Evolutionary conservation across 2,329 filamentous ascomycete species (phyloP).

Genomic region (Zymoseptoria passerinii): DNA sequence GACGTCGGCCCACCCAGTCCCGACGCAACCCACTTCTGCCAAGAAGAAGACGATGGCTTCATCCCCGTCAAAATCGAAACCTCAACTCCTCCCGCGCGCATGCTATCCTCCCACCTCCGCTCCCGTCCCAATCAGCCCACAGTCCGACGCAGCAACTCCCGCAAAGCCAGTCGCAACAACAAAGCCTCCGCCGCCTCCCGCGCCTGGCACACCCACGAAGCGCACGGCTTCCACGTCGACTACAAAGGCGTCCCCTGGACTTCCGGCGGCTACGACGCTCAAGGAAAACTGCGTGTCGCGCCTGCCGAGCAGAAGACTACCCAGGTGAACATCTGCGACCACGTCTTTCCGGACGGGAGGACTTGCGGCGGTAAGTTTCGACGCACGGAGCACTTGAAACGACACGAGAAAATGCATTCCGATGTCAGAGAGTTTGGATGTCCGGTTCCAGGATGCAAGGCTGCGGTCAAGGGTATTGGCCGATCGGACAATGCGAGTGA

Average conservation of each 20-base stretch:
- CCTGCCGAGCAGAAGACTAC: slow-evolving; percentile 7
- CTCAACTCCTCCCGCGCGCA: neutral
- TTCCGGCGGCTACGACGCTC: neutral
- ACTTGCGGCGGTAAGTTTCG: slow-evolving; percentile 19
- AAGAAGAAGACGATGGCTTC: slow-evolving; percentile 18
- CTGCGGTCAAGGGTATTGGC: slow-evolving; percentile 9
- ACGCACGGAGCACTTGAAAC: slow-evolving; percentile 28
- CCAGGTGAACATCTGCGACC: slow-evolving; percentile 13
- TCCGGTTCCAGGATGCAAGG: slow-evolving; percentile 16
- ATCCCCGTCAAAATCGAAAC: slow-evolving; percentile 14
- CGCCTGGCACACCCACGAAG: slow-evolving; percentile 6
- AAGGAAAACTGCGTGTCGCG: neutral
- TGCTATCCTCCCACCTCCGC: neutral
- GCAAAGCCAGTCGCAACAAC: slow-evolving; percentile 8
- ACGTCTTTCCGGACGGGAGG: slow-evolving; percentile 3
- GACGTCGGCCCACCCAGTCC: slow-evolving; percentile 11
- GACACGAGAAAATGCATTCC: slow-evolving; percentile 21
- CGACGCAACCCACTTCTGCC: slow-evolving; percentile 13
- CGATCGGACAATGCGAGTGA: slow-evolving; percentile 26
- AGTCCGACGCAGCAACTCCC: neutral
- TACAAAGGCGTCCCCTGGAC: slow-evolving; percentile 8
- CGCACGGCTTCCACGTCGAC: slow-evolving; percentile 1
- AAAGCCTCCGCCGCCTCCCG: slow-evolving; percentile 3
- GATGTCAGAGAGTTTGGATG: slow-evolving; percentile 16
- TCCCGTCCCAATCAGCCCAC: neutral